Conservation (phyloP, 129 eudicot genomes). For the Chrysanthemum lavandulifolium region DNA sequence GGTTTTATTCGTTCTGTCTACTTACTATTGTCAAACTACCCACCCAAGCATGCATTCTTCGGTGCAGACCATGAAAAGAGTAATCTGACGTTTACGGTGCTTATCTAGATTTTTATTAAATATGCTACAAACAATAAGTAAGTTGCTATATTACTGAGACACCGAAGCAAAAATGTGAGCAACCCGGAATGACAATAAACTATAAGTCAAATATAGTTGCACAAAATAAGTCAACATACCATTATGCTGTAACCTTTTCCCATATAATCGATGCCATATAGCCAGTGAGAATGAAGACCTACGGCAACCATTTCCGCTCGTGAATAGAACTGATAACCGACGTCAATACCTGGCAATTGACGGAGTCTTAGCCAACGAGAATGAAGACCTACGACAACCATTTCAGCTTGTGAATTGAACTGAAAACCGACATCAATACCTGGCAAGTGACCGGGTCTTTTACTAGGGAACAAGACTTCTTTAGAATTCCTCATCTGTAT, state of each 20-base stretch:
- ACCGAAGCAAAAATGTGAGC: background rate
- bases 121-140: background rate
- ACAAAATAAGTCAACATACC: conserved; percentile 7
- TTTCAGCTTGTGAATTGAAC: background rate
- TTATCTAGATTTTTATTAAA: conserved; percentile 1
- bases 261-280: conserved; percentile 46
- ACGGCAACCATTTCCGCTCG: conserved; percentile 53
- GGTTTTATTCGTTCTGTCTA: background rate
- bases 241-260: conserved; percentile 19
- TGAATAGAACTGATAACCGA: conserved; percentile 50
- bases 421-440: background rate
- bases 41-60: background rate
- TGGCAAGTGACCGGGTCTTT: conserved; percentile 48
- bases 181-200: background rate
- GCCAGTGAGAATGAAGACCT: conserved; percentile 58
- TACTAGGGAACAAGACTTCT: conserved; percentile 36
- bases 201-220: background rate
- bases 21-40: background rate
- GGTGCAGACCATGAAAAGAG: background rate
- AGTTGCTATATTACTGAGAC: background rate
- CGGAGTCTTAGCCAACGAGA: conserved; percentile 36
- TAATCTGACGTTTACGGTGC: background rate
- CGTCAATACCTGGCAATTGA: conserved; percentile 49
- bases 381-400: background rate
- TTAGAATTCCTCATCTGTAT: conserved; percentile 43